A percentile compares a stretch with the other conserved stretches of the same genome.
phyloP scores from a whole-genome alignment of 1,139 yeast species.

The Arxiozyma slooffiae region DNA sequence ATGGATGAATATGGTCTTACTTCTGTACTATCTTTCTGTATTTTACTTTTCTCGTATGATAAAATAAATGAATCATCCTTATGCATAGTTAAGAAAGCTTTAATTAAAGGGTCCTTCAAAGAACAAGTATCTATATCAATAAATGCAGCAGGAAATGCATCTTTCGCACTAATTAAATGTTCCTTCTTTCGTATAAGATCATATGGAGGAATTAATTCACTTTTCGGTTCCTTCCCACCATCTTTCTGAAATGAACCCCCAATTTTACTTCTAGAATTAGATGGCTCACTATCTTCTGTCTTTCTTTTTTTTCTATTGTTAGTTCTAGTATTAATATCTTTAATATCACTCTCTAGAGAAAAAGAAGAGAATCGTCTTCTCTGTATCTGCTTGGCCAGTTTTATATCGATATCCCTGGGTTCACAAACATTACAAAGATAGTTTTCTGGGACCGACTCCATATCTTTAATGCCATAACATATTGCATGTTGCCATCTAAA shows the following conservation, averaged over 20 bases:
- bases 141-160: slow-evolving; percentile 43
- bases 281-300: neutral
- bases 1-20: slow-evolving; percentile 31
- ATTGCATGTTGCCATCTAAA: slow-evolving; percentile 91
- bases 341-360: neutral
- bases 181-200: slow-evolving; percentile 24
- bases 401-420: slow-evolving; percentile 47
- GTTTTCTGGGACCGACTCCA: slow-evolving; percentile 71
- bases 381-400: slow-evolving; percentile 43
- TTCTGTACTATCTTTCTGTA: slow-evolving; percentile 19
- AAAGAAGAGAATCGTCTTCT: slow-evolving; percentile 23
- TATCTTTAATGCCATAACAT: slow-evolving; percentile 70
- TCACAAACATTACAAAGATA: slow-evolving; percentile 78
- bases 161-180: slow-evolving; percentile 30
- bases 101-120: slow-evolving; percentile 35
- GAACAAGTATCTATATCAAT: slow-evolving; percentile 41
- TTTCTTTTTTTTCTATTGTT: slow-evolving; percentile 5
- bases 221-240: slow-evolving; percentile 8
- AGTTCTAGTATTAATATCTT: neutral
- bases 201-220: neutral
- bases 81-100: slow-evolving; percentile 25
- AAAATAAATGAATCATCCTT: slow-evolving; percentile 26
- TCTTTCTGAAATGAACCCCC: slow-evolving; percentile 9
- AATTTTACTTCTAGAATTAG: neutral
- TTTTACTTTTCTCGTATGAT: slow-evolving; percentile 14